A percentile compares a stretch with the other conserved stretches of the same genome.
phyloP scores from a whole-genome alignment of 2,329 filamentous ascomycete species.

The Onygena corvina region DNA sequence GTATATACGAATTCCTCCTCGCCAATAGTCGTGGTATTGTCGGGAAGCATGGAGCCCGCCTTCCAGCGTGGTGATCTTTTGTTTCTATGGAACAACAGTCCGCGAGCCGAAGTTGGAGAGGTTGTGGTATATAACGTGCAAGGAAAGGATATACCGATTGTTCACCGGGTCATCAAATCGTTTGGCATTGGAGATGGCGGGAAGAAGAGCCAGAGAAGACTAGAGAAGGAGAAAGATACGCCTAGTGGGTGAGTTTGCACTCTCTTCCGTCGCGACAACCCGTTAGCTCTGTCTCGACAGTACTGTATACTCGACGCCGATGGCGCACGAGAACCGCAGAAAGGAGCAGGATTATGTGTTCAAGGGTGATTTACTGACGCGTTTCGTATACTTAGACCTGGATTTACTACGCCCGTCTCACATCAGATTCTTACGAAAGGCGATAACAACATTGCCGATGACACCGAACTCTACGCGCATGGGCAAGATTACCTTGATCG shows the following conservation, averaged over 20 bases:
- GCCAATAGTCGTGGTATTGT: constrained; percentile 54
- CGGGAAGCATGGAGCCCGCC: constrained; percentile 56
- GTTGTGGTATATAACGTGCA: constrained; percentile 73
- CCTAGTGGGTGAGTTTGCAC: constrained; percentile 8
- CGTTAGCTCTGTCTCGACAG: too few relatives aligned
- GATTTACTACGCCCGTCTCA: constrained; percentile 15
- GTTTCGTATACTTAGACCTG: not conserved
- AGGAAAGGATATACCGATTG: constrained; percentile 94
- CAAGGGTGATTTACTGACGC: not conserved
- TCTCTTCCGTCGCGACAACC: too few relatives aligned
- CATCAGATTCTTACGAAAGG: constrained; percentile 79
- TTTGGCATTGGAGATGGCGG: constrained; percentile 39
- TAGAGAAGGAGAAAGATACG: constrained; percentile 7
- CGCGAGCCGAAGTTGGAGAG: constrained; percentile 56
- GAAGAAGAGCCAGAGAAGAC: constrained; percentile 26
- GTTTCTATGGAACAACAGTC: constrained; percentile 51
- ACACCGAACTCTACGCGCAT: constrained; percentile 77
- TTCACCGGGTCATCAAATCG: constrained; percentile 74
- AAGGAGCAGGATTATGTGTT: too few relatives aligned
- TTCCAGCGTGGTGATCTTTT: constrained; percentile 54
- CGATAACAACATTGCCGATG: constrained; percentile 89
- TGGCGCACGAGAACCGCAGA: too few relatives aligned
- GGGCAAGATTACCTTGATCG: constrained; percentile 80
- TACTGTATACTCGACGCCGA: too few relatives aligned
- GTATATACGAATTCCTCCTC: constrained; percentile 63